Percentiles rank a stretch among this genome's conserved stretches.
phyloP scores from a whole-genome alignment of 768 basidiomycete species.

The Leucocoprinus sp. region DNA sequence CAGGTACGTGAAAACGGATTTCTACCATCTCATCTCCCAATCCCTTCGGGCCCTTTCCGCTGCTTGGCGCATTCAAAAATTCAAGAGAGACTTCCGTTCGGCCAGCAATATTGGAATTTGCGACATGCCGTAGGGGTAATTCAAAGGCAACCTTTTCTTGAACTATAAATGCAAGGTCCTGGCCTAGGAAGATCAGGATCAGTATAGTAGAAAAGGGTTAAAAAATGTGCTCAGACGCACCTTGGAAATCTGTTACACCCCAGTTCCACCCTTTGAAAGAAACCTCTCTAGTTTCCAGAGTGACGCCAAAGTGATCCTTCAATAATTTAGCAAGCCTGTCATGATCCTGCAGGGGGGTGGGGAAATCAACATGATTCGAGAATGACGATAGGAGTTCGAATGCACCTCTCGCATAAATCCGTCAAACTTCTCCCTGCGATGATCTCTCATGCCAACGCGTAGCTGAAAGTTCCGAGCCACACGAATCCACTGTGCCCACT shows the following conservation, averaged over 20 bases:
- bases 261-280: conserved; percentile 98
- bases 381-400: background rate
- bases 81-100: conserved; percentile 99
- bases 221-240: conserved; percentile 30
- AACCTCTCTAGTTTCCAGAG: conserved; percentile 78
- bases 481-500: conserved; percentile 85
- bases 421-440: conserved; percentile 79
- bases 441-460: conserved; percentile 71
- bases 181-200: conserved; percentile 39
- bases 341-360: conserved; percentile 60
- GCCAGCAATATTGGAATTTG: conserved; percentile 96
- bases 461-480: conserved; percentile 92
- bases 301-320: conserved; percentile 82
- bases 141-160: conserved; percentile 86
- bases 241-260: conserved; percentile 93
- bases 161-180: conserved; percentile 86
- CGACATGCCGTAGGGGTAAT: conserved; percentile 76
- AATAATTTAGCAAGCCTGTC: conserved; percentile 75
- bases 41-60: conserved; percentile 31
- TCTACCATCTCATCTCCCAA: conserved; percentile 86
- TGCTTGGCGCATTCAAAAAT: conserved; percentile 49
- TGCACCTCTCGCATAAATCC: conserved; percentile 84
- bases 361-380: background rate
- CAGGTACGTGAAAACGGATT: conserved; percentile 94
- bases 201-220: background rate